Percentiles rank a stretch among this genome's conserved stretches.
Evolutionary conservation across 2,329 filamentous ascomycete species (phyloP).

Genomic region (Scytalidium lignicola): DNA sequence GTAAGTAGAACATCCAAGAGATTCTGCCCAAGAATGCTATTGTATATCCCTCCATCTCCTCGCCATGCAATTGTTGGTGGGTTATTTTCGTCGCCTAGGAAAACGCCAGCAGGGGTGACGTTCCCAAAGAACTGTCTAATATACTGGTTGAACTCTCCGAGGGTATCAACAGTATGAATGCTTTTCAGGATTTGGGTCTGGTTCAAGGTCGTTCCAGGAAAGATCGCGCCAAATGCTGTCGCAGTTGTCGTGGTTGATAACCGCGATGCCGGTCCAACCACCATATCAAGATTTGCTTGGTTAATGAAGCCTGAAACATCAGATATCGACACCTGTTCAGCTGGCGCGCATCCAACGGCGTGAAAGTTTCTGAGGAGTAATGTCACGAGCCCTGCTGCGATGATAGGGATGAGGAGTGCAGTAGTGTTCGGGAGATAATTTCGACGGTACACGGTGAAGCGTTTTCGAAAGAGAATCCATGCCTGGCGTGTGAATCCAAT

Average conservation of each 20-base stretch:
- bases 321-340: constrained; percentile 39
- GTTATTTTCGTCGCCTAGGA: constrained; percentile 57
- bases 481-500: constrained; percentile 68
- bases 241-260: constrained; percentile 27
- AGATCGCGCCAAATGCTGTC: constrained; percentile 19
- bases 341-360: constrained; percentile 47
- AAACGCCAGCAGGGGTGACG: constrained; percentile 75
- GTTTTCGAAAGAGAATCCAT: constrained; percentile 70
- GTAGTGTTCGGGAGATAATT: constrained; percentile 74
- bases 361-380: constrained; percentile 62
- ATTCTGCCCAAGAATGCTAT: constrained; percentile 59
- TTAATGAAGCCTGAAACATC: constrained; percentile 19
- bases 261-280: constrained; percentile 40
- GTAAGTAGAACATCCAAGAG: constrained; percentile 60
- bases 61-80: constrained; percentile 66
- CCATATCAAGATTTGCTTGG: constrained; percentile 17
- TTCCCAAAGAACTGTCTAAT: constrained; percentile 59
- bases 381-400: constrained; percentile 73
- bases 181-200: constrained; percentile 10
- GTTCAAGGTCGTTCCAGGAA: constrained; percentile 13
- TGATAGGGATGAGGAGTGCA: constrained; percentile 71
- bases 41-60: constrained; percentile 54
- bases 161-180: constrained; percentile 48
- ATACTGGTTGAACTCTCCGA: constrained; percentile 63
- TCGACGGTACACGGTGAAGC: constrained; percentile 68